Base-by-base conservation (phyloP, 805 yeast genomes). In the Pichia cephalocereana region DNA sequence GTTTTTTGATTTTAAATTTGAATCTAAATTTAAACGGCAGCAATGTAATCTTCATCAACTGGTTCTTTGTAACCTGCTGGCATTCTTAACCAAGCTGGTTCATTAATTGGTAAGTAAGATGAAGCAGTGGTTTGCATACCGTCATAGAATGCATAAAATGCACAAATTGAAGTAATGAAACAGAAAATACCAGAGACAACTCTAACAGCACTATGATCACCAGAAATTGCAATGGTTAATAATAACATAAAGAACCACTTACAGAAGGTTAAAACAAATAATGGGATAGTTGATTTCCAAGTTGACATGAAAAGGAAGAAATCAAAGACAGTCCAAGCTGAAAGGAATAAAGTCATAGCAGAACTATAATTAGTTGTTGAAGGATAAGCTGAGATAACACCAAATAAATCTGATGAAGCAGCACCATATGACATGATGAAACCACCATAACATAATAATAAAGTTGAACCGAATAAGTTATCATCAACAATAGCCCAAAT, bases 251-350 rank as follows among this genome's bases (percentile, higher is more conserved):
- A 74, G 57, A 70, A 60, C 59, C 69, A 68, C 49, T 71, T 66
- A 48, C 63, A 63, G 54, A 69, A 59, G 42, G 74, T 70, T 41
- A 71, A 62, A 6, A 52, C 57, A 50, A 66, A 59, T 49, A 72
- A 61, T 40, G 69, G 65, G 15, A 69, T 47, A 3, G 78, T 72
- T 8, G 77, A 66, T 55, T 72, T 76, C 51, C 70, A 62, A 2
- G 77, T 72, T 37, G 66, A 63, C 36, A 66, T 43, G 65, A 75
- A 63, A 58, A 72, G 62, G 50, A 74, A 52, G 48, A 70, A 68
- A 36, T 74, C 68, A 58, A 72, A 75, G 6, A 76, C 68, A 8
- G 72, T 68, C 80, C 80, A 74, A 1, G 72, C 73, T 6, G 76
- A 51, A 19, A 74, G 59, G 61, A 61, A 74, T 47, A 75, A 63